Evolutionary conservation across 1,284 basidiomycete genomes (phyloP), one percentile per base, ranked within the genome.

Genomic region (Ustilago nuda): DNA sequence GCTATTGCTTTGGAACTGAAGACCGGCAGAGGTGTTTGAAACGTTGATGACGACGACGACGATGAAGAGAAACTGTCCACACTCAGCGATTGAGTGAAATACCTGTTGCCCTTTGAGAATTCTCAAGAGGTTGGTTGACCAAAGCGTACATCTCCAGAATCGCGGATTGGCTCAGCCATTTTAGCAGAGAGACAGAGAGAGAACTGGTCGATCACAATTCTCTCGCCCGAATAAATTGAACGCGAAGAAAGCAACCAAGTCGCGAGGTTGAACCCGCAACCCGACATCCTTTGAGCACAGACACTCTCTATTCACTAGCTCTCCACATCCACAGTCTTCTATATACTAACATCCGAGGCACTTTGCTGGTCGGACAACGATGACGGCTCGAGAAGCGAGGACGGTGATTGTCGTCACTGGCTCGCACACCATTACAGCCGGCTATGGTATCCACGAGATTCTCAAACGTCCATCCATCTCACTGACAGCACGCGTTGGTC

Each of bases 341-440:
- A 17, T 23, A 27, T 36, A 23, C 46, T 27, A 13, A 15, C 37
- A 8, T 33, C 9, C 35, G n/a, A 50, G 9, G 15, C 27, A 17
- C 23, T 23, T 11, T 35, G 32, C 46, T 57, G 39, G 17, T 27
- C 11, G 48, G 11, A 23, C 57, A 46, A 64, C 27, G 3, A 74
- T 77, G 75, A 73, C 66, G n/a, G 70, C 90, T 48, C 92, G 94
- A 85, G 92, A 93, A 84, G 93, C 94, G 85, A 90, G 92, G 61
- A 91, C 90, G 58, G 89, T 94, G 56, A 89, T 94, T 71, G 88
- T 95, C 85, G 90, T 95, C 84, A 93, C 94, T 86, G 92, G 91
- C 12, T 89, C 91, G 46, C 88, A 92, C 9, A 86, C 88, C 55
- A 87, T 95, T 63, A 90, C 92, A 39, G 93, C 92, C 51, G 92